Conservation (phyloP, 345 rosid genomes). For the Aethionema arabicum region DNA sequence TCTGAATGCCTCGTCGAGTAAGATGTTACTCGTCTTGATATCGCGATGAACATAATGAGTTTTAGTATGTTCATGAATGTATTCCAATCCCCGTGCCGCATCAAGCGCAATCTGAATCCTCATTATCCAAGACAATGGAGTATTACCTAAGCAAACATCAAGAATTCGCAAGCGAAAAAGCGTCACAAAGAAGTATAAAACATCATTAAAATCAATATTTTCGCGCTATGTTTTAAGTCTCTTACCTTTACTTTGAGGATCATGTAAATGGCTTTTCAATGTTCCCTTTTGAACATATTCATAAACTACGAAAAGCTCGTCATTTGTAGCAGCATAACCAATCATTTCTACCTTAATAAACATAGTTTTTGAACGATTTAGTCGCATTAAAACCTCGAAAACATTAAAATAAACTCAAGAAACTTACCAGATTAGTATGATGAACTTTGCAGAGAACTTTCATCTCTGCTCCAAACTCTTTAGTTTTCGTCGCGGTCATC, state of each 20-base stretch:
- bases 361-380: constrained; percentile 23
- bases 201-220: constrained; percentile 1
- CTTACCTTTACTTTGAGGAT: constrained; percentile 85
- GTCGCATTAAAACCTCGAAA: background rate
- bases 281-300: constrained; percentile 94
- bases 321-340: constrained; percentile 78
- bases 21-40: constrained; percentile 90
- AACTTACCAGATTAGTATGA: constrained; percentile 87
- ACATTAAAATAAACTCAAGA: constrained; percentile 6
- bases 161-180: background rate
- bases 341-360: constrained; percentile 90
- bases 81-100: constrained; percentile 91
- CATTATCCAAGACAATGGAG: constrained; percentile 86
- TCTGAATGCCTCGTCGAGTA: constrained; percentile 77
- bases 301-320: constrained; percentile 82
- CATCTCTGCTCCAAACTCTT: constrained; percentile 94
- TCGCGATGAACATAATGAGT: constrained; percentile 95
- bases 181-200: background rate
- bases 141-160: constrained; percentile 55
- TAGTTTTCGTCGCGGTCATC: constrained; percentile 91
- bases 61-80: constrained; percentile 95
- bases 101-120: constrained; percentile 91
- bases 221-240: constrained; percentile 2
- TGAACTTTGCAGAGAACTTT: constrained; percentile 95
- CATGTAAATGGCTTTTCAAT: constrained; percentile 80